Percentiles rank a stretch among this genome's conserved stretches.
These are phyloP conservation scores for Erodium chrysanthum DNA, from an alignment of 441 rosid species.

Conservation along the genomic window DNA sequence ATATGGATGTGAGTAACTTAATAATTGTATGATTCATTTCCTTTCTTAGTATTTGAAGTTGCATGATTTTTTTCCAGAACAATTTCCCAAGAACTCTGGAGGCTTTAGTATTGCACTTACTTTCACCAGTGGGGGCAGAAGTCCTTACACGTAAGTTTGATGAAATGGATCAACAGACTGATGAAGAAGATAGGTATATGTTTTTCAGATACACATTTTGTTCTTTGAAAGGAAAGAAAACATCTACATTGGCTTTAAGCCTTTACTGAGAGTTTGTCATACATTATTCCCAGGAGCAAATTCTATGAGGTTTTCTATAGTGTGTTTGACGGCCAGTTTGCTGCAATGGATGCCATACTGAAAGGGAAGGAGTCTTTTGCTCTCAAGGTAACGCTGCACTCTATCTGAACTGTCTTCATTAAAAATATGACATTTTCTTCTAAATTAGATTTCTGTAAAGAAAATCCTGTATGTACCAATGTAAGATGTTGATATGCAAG, in stretches of 20 bases:
- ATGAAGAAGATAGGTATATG: slow-evolving; percentile 56
- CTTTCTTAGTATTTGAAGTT: neutral
- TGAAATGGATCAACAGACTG: slow-evolving; percentile 48
- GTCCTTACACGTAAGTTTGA: slow-evolving; percentile 73
- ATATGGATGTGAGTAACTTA: neutral
- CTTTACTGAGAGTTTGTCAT: slow-evolving; percentile 11
- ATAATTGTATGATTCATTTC: neutral
- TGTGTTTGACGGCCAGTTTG: slow-evolving; percentile 71
- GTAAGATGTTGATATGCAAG: too few relatives aligned
- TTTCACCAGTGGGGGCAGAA: slow-evolving; percentile 80
- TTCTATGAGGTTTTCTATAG: slow-evolving; percentile 62
- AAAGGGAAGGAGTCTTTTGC: slow-evolving; percentile 70
- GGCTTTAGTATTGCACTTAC: slow-evolving; percentile 67
- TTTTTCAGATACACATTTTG: slow-evolving; percentile 11
- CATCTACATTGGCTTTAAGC: slow-evolving; percentile 8
- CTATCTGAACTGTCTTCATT: neutral
- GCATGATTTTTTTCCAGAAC: slow-evolving; percentile 30
- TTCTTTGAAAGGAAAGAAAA: slow-evolving; percentile 14
- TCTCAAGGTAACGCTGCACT: slow-evolving; percentile 35
- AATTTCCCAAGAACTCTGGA: slow-evolving; percentile 81
- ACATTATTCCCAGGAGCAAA: slow-evolving; percentile 42
- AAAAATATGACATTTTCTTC: too few relatives aligned
- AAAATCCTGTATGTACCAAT: too few relatives aligned
- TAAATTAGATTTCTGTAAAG: too few relatives aligned
- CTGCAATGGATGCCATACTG: slow-evolving; percentile 76